These are phyloP conservation scores for Atalantia buxifolia DNA, from an alignment of 345 rosid species.

Conservation along the genomic window DNA sequence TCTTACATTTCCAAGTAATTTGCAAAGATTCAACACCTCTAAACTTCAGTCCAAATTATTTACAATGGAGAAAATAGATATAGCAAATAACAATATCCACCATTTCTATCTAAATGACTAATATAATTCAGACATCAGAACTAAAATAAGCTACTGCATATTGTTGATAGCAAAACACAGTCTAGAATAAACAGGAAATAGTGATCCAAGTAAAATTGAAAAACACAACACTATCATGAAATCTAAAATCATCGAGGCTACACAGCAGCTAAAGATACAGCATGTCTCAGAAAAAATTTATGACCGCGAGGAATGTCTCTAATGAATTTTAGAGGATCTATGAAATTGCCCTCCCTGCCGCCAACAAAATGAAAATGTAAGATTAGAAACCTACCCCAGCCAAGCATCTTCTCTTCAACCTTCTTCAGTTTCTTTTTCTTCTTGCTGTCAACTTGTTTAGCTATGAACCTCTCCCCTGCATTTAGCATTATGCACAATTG, in stretches of 20 bases:
- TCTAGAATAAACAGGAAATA: neutral
- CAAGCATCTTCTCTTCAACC: conserved; percentile 90
- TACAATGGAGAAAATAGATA: neutral
- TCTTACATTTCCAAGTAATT: neutral
- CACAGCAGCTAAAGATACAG: neutral
- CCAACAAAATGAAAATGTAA: neutral
- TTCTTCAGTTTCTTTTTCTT: conserved; percentile 91
- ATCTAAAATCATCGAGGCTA: neutral
- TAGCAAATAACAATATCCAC: neutral
- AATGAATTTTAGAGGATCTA: neutral
- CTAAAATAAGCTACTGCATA: neutral
- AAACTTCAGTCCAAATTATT: neutral
- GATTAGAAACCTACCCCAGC: conserved; percentile 71
- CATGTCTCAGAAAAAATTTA: neutral
- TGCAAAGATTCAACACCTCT: neutral
- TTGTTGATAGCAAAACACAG: neutral
- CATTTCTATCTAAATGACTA: neutral
- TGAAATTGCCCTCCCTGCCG: neutral
- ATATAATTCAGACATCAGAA: neutral
- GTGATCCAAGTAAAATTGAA: neutral
- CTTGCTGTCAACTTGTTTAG: conserved; percentile 75
- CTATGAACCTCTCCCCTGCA: conserved; percentile 80
- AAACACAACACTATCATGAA: neutral
- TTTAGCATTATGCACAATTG: neutral
- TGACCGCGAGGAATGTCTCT: neutral